Percentiles rank a stretch among this genome's conserved stretches.
Evolutionary conservation across 345 rosid species (phyloP).

Genomic region (Ceriops tagal): DNA sequence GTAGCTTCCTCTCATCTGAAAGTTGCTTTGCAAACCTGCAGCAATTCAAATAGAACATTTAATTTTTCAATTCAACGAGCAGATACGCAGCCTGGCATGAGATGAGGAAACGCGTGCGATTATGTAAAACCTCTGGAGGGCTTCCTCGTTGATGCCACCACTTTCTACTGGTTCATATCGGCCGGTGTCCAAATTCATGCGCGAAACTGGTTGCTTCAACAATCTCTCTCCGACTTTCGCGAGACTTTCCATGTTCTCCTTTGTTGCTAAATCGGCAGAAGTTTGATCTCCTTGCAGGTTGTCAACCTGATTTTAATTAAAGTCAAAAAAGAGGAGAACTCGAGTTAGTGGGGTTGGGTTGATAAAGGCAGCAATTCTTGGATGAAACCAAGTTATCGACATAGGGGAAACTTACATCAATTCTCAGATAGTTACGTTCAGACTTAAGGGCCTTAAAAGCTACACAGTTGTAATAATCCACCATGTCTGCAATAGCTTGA

Average conservation of each 20-base stretch:
- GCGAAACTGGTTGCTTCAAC: conserved; percentile 39
- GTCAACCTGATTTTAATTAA: conserved; percentile 39
- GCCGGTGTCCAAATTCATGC: conserved; percentile 48
- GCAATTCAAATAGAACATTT: not conserved
- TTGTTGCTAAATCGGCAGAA: conserved; percentile 46
- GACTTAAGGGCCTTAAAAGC: conserved; percentile 54
- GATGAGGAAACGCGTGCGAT: not conserved
- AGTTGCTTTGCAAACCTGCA: not conserved
- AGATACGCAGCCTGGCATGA: not conserved
- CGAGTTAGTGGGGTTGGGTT: too few species aligned
- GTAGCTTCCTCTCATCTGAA: not conserved
- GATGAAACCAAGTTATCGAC: too few species aligned
- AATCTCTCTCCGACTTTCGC: conserved; percentile 41
- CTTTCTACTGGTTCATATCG: conserved; percentile 41
- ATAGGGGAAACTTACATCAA: conserved; percentile 42
- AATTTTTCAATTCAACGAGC: not conserved
- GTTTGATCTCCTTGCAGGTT: conserved; percentile 39
- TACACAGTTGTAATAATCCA: conserved; percentile 52
- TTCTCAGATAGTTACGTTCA: conserved; percentile 56
- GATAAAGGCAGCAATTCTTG: not conserved
- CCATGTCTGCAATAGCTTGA: conserved; percentile 50
- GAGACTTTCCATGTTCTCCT: conserved; percentile 48
- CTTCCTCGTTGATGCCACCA: conserved; percentile 49
- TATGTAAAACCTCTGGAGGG: conserved; percentile 43
- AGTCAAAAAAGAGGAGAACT: not conserved